Base-by-base conservation (phyloP, 345 rosid genomes). In the Dipteronia sinensis region DNA sequence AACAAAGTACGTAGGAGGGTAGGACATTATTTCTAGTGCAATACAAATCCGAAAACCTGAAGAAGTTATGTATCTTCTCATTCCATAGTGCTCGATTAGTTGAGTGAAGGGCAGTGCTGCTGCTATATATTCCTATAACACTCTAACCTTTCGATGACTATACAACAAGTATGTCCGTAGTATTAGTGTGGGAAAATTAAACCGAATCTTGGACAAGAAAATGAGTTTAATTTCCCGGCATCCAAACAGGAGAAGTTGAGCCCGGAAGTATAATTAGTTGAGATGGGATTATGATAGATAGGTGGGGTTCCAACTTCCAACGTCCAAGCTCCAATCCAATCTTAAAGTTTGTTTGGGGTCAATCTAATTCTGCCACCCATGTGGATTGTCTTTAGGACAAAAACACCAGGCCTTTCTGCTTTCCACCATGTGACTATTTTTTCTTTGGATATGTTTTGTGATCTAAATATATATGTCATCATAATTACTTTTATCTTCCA, bases 361-460 rank as follows among this genome's bases (percentile, higher is more conserved):
- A 71, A 65, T 77, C 38, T 34, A 5, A 34, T 4, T 34, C 81
- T 56, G 82, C 79, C 82, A 61, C 76, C 83, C 86, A 81, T 75
- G 82, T 86, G 83, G 79, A 69, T 56, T 83, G 84, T 71, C 80
- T 70, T 11, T 11, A 13, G 20, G 77, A 67, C 65, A 67, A 55
- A 74, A 38, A 40, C 40, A 20, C 76, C 58, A 46, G 15, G n/a
- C 63, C 49, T 74, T 85, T 67, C 65, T 74, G 78, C 70, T 65
- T 74, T 74, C 46, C 74, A 56, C 75, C 86, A 81, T 83, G 82
- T 83, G 88, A 79, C 53, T 38, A 1, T 44, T 65, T 70, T 22
- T 40, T n/a, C 61, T 63, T 6, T 34, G 0, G 0, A 4, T 34
- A 34, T 34, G 38, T 34, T 34, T 34, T 34, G 38, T 31, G 15